These are phyloP conservation scores for Solioccasus polychromus DNA, from an alignment of 768 basidiomycete genomes.

Conservation along the genomic window DNA sequence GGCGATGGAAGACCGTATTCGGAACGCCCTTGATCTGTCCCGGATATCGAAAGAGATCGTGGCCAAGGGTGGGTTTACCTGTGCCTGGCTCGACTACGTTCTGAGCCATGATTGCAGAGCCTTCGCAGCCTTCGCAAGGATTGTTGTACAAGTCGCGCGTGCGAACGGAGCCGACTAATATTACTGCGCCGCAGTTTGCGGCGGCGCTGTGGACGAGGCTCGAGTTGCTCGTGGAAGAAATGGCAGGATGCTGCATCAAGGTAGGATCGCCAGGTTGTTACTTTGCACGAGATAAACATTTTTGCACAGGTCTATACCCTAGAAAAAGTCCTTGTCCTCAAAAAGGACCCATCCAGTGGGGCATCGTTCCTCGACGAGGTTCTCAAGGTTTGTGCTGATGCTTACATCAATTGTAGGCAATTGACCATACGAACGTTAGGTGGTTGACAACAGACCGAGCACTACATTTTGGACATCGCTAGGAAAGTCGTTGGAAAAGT, in stretches of 20 bases:
- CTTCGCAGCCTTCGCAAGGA: constrained; percentile 30
- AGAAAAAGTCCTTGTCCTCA: constrained; percentile 89
- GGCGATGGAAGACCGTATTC: constrained; percentile 79
- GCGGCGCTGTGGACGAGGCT: constrained; percentile 55
- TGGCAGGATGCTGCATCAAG: constrained; percentile 91
- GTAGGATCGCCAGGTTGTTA: constrained; percentile 31
- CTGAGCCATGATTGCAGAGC: constrained; percentile 10
- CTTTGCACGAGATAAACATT: background rate
- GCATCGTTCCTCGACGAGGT: constrained; percentile 86
- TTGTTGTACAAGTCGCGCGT: constrained; percentile 81
- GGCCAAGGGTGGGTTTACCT: constrained; percentile 59
- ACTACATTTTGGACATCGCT: constrained; percentile 88
- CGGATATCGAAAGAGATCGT: constrained; percentile 83
- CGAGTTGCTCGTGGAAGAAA: constrained; percentile 76
- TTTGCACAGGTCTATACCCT: constrained; percentile 79
- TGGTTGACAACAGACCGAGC: constrained; percentile 88
- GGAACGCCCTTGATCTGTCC: constrained; percentile 79
- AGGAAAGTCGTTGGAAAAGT: constrained; percentile 75
- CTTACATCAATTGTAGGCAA: background rate
- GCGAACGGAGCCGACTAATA: constrained; percentile 85
- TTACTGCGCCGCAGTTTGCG: constrained; percentile 85
- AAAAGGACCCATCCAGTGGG: constrained; percentile 78
- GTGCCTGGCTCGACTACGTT: background rate
- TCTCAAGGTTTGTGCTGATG: constrained; percentile 65
- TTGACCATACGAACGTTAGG: constrained; percentile 39